phyloP scores from a whole-genome alignment of 2,329 filamentous ascomycete genomes.

The Hirsutella minnesotensis region DNA sequence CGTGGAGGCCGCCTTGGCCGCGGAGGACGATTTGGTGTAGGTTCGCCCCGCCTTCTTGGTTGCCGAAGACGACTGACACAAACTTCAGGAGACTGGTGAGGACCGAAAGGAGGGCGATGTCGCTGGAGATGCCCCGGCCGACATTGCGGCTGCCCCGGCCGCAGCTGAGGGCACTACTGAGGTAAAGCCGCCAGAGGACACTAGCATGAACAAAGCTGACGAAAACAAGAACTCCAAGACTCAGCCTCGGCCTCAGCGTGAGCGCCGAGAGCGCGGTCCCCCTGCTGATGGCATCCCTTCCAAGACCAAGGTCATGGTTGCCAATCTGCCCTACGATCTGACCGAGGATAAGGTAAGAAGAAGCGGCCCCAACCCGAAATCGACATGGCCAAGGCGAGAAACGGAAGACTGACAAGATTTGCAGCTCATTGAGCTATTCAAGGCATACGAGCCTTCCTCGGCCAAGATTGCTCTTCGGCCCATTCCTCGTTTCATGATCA shows the following conservation, averaged over 20 bases:
- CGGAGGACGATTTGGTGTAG: constrained; percentile 32
- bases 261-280: constrained; percentile 75
- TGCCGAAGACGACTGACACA: background rate
- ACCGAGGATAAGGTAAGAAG: constrained; percentile 81
- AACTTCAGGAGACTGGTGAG: constrained; percentile 20
- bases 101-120: constrained; percentile 35
- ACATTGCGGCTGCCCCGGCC: constrained; percentile 31
- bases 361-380: too few relatives aligned
- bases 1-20: constrained; percentile 55
- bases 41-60: constrained; percentile 4
- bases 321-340: constrained; percentile 96
- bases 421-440: constrained; percentile 95
- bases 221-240: constrained; percentile 46
- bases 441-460: constrained; percentile 79
- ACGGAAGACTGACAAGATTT: background rate
- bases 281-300: constrained; percentile 95
- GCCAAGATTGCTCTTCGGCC: constrained; percentile 98
- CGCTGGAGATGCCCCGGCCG: constrained; percentile 27
- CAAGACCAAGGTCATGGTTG: constrained; percentile 99
- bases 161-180: constrained; percentile 37
- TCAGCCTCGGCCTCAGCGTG: constrained; percentile 42
- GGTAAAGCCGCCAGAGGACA: constrained; percentile 47
- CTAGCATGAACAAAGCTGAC: constrained; percentile 45
- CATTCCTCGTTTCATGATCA: constrained; percentile 99
- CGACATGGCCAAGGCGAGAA: too few relatives aligned